Base-by-base conservation (phyloP, 2,329 filamentous ascomycete species). In the Cladosporium sp. region DNA sequence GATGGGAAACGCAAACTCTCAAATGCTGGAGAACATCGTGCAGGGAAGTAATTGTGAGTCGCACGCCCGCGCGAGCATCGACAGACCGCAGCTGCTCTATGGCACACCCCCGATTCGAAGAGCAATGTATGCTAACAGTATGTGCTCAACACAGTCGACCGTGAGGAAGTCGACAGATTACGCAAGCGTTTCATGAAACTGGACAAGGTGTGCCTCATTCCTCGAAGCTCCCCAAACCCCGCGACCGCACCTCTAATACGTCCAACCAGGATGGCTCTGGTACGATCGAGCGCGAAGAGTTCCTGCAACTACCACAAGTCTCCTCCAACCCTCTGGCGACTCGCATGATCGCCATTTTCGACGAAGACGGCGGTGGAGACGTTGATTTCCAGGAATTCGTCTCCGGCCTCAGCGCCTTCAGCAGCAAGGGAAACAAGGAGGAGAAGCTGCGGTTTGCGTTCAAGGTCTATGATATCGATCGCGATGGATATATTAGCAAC, bases 311-410 rank as follows among this genome's bases (percentile, higher is more conserved):
- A 53, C 93, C 93, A 30, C 93, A 97, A 75, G 95, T 98, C 68
- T 95, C 90, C 50, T 95, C 92, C 42, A 98, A 98, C 73, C 93
- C 93, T 22, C 84, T 98, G 49, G 93, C 93, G 58, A 97, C 93
- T 63, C 86, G 92, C 71, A 95, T 98, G 90, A 98, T 98, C 65
- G 92, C 93, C 52, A 98, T 97, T 63, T 97, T 98, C 67, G 93
- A 98, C 70, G 93, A 97, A 72, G 93, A 98, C 69, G 93, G 93
- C 55, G 92, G 93, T 61, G 93, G 93, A 64, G 89, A 95, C 63
- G 93, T 98, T 62, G 93, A 98, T 71, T 98, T 98, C 72, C 90
- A 97, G 67, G 93, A 98, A 72, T 98, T 98, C 69, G 93, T 98
- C 8, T 90, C 88, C 1, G 93, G 93, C 4, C 81, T 98, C 41